Evolutionary conservation across 139 green algal species (phyloP), one percentile per base, ranked within the genome.

Genomic region (Chloropicon primus): DNA sequence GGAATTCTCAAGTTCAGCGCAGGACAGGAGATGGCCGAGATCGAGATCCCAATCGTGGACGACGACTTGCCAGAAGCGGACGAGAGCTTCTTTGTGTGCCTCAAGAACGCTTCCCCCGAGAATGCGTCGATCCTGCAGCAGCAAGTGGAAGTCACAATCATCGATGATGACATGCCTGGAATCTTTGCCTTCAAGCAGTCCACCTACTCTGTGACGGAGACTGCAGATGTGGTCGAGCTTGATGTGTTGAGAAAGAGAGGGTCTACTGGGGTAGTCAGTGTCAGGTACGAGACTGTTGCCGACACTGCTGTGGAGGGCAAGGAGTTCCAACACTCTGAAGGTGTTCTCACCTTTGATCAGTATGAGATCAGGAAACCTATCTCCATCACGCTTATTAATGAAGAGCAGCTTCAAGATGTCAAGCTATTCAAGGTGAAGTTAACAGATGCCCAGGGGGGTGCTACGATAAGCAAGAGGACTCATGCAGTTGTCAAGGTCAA

Each of bases 211-310:
- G 71, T 74, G 23, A 27, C 23, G 17, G 71, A 74, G 71, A 74
- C 24, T 21, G 71, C 23, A 5, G 71, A 27, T 10, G 24, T 28
- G 71, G 23, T 26, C 17, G 71, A 28, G 23, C 71, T 74, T 3
- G 24, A 26, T 21, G 71, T 74, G 5, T 10, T 74, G 23, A 26
- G 71, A 5, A 26, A 27, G 23, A 26, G 71, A 5, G 71, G 71
- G 5, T 74, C 23, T 21, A 27, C 23, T 3, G 71, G 71, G 5
- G 17, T 74, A 5, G 71, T 74, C 17, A 26, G 5, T 2, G 77
- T 81, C 21, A 72, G 77, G 25, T 81, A 81, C 71, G 23, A 73
- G 25, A 77, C 77, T 3, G 28, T 24, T 3, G 71, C 75, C 5
- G 77, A 72, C 26, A 77, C 54, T 28, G 77, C 77, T 1, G 22